phyloP scores from a whole-genome alignment of 2,329 filamentous ascomycete species.

The Pseudogymnoascus destructans region DNA sequence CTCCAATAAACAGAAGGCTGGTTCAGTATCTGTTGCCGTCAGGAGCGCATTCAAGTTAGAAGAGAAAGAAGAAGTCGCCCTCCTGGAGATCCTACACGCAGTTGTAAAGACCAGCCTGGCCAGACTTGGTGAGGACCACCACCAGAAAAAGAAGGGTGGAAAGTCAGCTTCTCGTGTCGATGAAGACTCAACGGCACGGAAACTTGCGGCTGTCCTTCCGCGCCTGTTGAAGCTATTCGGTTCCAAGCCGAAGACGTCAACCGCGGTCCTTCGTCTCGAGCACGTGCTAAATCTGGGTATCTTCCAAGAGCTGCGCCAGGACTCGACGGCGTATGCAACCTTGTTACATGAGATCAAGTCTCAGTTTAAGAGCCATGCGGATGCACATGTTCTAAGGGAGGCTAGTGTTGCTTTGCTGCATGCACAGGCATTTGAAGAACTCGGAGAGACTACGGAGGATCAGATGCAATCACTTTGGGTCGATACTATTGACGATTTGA shows the following conservation, averaged over 20 bases:
- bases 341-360: slow-evolving; percentile 84
- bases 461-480: slow-evolving; percentile 81
- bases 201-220: slow-evolving; percentile 68
- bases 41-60: slow-evolving; percentile 21
- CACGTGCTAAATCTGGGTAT: slow-evolving; percentile 76
- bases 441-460: slow-evolving; percentile 70
- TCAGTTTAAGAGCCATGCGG: slow-evolving; percentile 86
- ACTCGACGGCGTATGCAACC: slow-evolving; percentile 64
- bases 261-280: slow-evolving; percentile 72
- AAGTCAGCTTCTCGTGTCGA: slow-evolving; percentile 39
- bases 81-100: slow-evolving; percentile 77
- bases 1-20: slow-evolving; percentile 47
- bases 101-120: slow-evolving; percentile 63
- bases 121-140: slow-evolving; percentile 52
- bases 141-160: slow-evolving; percentile 40
- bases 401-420: slow-evolving; percentile 73
- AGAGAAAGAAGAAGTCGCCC: slow-evolving; percentile 58
- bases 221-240: slow-evolving; percentile 86
- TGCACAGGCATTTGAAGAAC: slow-evolving; percentile 73
- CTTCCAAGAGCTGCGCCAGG: slow-evolving; percentile 80
- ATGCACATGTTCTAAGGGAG: slow-evolving; percentile 72
- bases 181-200: slow-evolving; percentile 65
- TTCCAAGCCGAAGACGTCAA: slow-evolving; percentile 73
- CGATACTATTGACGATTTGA: slow-evolving; percentile 60
- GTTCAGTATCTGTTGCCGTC: slow-evolving; percentile 15